Evolutionary conservation across 75 land plant species (phyloP).

Genomic region (Picea glauca): DNA sequence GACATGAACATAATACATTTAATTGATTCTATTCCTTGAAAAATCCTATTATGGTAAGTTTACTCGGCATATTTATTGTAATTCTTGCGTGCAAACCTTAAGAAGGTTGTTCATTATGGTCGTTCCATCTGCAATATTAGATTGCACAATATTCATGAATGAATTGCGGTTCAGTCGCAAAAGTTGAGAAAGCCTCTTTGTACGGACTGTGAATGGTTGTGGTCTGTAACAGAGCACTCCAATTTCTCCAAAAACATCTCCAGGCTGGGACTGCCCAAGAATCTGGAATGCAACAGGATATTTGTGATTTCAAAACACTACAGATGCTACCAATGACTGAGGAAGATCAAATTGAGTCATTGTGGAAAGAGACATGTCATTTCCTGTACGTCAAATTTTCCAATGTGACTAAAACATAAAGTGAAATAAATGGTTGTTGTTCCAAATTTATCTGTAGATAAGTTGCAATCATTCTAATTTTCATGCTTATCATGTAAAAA

Average conservation of each 20-base stretch:
- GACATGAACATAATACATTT: neutral
- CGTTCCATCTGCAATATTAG: slow-evolving; percentile 54
- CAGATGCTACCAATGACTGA: neutral
- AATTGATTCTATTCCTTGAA: too few species aligned
- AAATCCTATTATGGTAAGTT: too few species aligned
- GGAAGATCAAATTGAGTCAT: neutral
- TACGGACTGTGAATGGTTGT: slow-evolving; percentile 64
- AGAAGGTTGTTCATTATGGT: slow-evolving; percentile 63
- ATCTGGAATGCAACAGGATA: slow-evolving; percentile 20
- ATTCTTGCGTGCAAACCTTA: slow-evolving; percentile 31
- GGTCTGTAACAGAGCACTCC: slow-evolving; percentile 72
- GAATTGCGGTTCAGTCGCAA: slow-evolving; percentile 50
- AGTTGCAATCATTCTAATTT: too few species aligned
- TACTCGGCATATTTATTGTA: too few species aligned
- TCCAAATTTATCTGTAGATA: too few species aligned
- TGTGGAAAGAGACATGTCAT: neutral
- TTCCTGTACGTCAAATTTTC: too few species aligned
- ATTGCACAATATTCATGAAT: slow-evolving; percentile 50
- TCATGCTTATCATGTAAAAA: neutral
- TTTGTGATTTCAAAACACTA: neutral
- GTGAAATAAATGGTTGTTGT: too few species aligned
- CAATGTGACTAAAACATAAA: too few species aligned
- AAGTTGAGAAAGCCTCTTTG: slow-evolving; percentile 51
- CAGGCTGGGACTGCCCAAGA: slow-evolving; percentile 30
- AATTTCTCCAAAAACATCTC: slow-evolving; percentile 65